Percentiles rank a stretch among this genome's conserved stretches.
Evolutionary conservation across 75 land plant genomes (phyloP).

Genomic region (Sequoiadendron giganteum): DNA sequence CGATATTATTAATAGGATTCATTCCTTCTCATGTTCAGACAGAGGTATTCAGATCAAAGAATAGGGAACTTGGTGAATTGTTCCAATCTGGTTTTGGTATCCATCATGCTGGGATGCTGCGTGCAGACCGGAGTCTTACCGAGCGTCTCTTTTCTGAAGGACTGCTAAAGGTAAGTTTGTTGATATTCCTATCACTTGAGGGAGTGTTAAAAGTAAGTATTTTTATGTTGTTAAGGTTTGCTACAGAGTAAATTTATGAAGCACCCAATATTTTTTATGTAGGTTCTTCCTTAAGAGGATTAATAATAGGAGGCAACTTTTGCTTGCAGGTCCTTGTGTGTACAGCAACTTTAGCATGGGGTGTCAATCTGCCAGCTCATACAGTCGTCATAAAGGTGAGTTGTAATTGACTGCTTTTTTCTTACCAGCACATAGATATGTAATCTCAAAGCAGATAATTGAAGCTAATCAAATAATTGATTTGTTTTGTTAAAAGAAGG

Average conservation of each 20-base stretch:
- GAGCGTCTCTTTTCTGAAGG: slow-evolving; percentile 96
- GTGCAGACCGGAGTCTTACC: slow-evolving; percentile 84
- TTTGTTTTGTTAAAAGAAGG: not conserved
- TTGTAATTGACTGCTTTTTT: not conserved
- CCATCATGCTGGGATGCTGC: slow-evolving; percentile 99
- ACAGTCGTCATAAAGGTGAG: slow-evolving; percentile 97
- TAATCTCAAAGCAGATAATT: not conserved
- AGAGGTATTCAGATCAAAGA: slow-evolving; percentile 87
- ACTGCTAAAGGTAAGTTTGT: slow-evolving; percentile 60
- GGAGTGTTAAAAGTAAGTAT: not conserved
- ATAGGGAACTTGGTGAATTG: slow-evolving; percentile 71
- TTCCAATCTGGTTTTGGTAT: slow-evolving; percentile 85
- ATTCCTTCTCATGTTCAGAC: slow-evolving; percentile 49
- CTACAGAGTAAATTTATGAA: not conserved
- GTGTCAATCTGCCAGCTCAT: slow-evolving; percentile 98
- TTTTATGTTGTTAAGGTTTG: not conserved
- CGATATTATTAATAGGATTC: not conserved
- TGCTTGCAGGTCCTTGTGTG: slow-evolving; percentile 86
- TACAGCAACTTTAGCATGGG: slow-evolving; percentile 99
- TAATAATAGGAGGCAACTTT: not conserved
- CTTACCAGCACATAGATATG: not conserved
- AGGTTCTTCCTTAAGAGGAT: not conserved
- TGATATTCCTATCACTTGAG: not conserved
- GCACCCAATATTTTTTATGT: not conserved
- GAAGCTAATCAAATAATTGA: not conserved